Conservation (phyloP, 2,329 filamentous ascomycete genomes). For the Dactylonectria macrodidyma region DNA sequence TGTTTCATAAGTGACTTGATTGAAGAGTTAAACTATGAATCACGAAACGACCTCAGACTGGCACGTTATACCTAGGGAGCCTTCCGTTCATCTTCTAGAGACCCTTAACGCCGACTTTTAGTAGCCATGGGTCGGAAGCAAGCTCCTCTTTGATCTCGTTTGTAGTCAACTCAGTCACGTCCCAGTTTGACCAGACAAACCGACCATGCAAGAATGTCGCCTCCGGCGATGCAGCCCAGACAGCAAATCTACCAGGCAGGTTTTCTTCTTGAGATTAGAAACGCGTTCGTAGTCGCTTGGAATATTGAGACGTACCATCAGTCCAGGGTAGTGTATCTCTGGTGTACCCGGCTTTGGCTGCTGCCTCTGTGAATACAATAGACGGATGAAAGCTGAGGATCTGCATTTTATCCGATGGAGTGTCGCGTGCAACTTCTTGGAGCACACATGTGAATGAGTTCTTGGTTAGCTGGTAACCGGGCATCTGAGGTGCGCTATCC, state of each 20-base stretch:
- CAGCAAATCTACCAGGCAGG: conserved; percentile 58
- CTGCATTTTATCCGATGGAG: conserved; percentile 52
- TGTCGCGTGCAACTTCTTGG: conserved; percentile 55
- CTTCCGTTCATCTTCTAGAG: conserved; percentile 9
- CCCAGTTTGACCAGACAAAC: conserved; percentile 66
- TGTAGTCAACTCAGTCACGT: conserved; percentile 60
- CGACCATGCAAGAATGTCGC: conserved; percentile 62
- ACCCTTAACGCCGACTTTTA: conserved; percentile 45
- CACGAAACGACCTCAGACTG: not conserved
- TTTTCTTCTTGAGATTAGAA: conserved; percentile 43
- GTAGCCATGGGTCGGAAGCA: conserved; percentile 37
- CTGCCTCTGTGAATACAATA: conserved; percentile 52
- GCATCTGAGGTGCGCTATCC: conserved; percentile 35
- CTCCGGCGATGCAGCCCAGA: conserved; percentile 61
- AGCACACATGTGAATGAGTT: conserved; percentile 51
- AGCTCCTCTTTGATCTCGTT: conserved; percentile 28
- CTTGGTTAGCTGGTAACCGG: conserved; percentile 57
- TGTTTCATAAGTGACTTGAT: not conserved
- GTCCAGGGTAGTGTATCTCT: conserved; percentile 42
- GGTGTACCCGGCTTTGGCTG: conserved; percentile 40
- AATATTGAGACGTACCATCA: conserved; percentile 26
- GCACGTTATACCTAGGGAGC: too few species aligned
- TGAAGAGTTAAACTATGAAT: not conserved
- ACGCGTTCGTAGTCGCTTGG: fast-evolving
- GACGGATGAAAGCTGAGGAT: conserved; percentile 59